A percentile compares a stretch with the other conserved stretches of the same genome.
Conservation (phyloP, 75 land plant species). For the Cryptomeria japonica region DNA sequence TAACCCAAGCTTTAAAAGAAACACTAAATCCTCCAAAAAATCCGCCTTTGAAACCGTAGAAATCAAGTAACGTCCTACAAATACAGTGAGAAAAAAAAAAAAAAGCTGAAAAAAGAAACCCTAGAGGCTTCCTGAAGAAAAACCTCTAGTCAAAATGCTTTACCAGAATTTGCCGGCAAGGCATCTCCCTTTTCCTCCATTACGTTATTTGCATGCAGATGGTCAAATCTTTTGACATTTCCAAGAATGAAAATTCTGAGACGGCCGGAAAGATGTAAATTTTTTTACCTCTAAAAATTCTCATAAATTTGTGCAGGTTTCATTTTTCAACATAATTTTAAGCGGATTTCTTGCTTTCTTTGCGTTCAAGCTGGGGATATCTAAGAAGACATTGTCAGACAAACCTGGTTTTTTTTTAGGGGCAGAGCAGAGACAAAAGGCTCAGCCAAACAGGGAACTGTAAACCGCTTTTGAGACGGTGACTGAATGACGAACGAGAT, state of each 20-base stretch:
- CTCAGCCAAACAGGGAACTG: neutral
- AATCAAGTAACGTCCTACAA: neutral
- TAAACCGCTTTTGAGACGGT: neutral
- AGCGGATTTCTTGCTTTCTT: neutral
- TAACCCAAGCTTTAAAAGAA: no score
- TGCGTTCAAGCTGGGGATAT: neutral
- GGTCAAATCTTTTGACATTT: neutral
- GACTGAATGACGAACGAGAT: neutral
- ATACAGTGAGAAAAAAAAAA: neutral
- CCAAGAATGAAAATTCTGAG: neutral
- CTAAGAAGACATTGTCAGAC: neutral
- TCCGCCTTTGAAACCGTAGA: no score
- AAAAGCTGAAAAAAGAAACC: neutral
- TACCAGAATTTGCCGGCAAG: neutral
- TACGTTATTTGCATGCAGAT: neutral
- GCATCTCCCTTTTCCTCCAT: neutral
- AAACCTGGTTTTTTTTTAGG: constrained; percentile 3
- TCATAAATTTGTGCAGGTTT: neutral
- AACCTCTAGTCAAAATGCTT: neutral
- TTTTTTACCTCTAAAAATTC: neutral
- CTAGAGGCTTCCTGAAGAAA: neutral
- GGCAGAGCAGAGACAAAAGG: neutral
- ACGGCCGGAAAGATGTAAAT: neutral
- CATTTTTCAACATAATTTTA: neutral
- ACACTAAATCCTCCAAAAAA: neutral